Evolutionary conservation across 805 yeast genomes (phyloP), one percentile per base, ranked within the genome.

Genomic region (Peterozyma toletana): DNA sequence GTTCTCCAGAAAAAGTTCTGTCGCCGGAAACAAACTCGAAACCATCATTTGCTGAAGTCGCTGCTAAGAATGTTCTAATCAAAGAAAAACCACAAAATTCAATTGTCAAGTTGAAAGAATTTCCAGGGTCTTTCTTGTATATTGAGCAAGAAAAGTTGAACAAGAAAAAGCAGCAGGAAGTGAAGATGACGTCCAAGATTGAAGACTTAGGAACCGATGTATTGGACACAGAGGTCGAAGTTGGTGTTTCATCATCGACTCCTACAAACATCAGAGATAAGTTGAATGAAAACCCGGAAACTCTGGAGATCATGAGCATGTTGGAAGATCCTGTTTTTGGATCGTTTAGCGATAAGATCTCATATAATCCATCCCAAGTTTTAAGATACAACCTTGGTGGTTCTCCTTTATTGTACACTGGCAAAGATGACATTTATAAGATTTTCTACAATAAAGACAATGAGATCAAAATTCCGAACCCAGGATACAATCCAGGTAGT

Each of bases 341-440:
- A 56, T 75, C 80, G 47, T 93, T 93, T 60, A 75, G 86, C 29
- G 82, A 78, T 42, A 68, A 78, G 2, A 83, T 86, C 11, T 83
- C 83, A 11, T 84, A 83, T 55, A 93, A 93, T 56, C 90, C 97
- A 3, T 70, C 73, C 2, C 99, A 93, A 64, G 86, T 93, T 2
- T 67, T 93, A 33, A 74, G 99, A 45, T 90, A 91, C 61, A 88
- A 89, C 37, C 58, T 86, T 29, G 85, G 83, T 30, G 95, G 96
- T 1, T 64, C 64, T 36, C 96, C 97, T 2, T 64, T 93, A 21
- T 62, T 86, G 15, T 91, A 86, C 60, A 76, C 84, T 13, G 75
- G 78, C 2, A 73, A 68, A 38, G 91, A 80, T 48, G 72, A 70
- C 1, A 67, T 75, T 5, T 73, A 78, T 18, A 61, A 69, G 15